Percentiles rank a stretch among this genome's conserved stretches.
Evolutionary conservation across 345 rosid genomes (phyloP).

Genomic region (Nephelium lappaceum): DNA sequence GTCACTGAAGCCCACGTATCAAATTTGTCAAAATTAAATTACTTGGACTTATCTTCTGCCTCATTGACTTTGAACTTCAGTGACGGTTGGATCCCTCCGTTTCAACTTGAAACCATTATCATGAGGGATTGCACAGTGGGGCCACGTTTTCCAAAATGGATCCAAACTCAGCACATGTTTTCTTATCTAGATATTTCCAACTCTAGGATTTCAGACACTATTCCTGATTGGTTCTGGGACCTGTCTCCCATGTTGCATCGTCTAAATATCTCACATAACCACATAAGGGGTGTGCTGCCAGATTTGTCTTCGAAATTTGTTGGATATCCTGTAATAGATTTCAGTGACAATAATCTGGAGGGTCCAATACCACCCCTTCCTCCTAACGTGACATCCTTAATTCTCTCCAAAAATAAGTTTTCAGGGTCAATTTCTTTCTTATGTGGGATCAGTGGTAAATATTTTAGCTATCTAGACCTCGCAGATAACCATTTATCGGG

Average conservation of each 20-base stretch:
- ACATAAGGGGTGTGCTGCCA: conserved; percentile 21
- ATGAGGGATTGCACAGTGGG: conserved; percentile 17
- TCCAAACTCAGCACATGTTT: conserved; percentile 11
- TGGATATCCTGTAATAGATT: conserved; percentile 16
- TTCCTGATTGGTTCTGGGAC: conserved; percentile 30
- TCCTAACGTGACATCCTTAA: conserved; percentile 22
- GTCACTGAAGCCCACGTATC: conserved; percentile 11
- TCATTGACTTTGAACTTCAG: conserved; percentile 17
- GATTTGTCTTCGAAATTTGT: background rate
- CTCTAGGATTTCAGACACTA: conserved; percentile 1
- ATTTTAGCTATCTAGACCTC: conserved; percentile 36
- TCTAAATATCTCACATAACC: conserved; percentile 27
- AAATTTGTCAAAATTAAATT: conserved; percentile 18
- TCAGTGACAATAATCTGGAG: conserved; percentile 12
- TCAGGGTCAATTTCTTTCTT: conserved; percentile 35
- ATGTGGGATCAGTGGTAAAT: conserved; percentile 20
- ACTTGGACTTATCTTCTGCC: conserved; percentile 16
- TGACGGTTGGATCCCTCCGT: conserved; percentile 32
- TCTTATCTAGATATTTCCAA: conserved; percentile 22
- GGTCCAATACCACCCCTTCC: conserved; percentile 11
- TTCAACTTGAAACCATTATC: conserved; percentile 13
- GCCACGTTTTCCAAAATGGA: conserved; percentile 32
- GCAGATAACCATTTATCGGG: conserved; percentile 39
- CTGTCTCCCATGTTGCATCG: background rate
- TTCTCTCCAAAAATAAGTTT: conserved; percentile 39